Percentiles rank a stretch among this genome's conserved stretches.
phyloP scores from a whole-genome alignment of 768 basidiomycete species.

The Mycena vulgaris region DNA sequence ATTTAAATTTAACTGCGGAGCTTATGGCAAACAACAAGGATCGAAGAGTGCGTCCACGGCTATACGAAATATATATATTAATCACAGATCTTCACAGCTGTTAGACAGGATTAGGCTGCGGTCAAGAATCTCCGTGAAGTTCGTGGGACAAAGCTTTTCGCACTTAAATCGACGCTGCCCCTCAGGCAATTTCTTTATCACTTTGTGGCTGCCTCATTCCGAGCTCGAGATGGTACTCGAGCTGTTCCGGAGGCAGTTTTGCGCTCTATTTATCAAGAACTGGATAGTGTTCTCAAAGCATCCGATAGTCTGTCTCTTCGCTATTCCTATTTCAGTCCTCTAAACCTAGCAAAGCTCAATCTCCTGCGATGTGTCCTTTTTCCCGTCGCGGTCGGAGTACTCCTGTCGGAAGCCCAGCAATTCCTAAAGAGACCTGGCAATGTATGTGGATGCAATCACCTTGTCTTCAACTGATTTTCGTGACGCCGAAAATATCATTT shows the following conservation, averaged over 20 bases:
- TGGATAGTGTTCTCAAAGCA: slow-evolving; percentile 20
- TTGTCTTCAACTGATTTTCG: slow-evolving; percentile 33
- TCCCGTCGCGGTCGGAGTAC: slow-evolving; percentile 61
- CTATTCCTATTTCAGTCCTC: not conserved
- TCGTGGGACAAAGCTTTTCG: no score
- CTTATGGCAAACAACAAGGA: no score
- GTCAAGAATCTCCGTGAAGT: no score
- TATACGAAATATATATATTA: no score
- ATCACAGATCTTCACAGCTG: no score
- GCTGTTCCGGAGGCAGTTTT: slow-evolving; percentile 2
- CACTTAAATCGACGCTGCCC: no score
- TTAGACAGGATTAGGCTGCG: no score
- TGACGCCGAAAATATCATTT: slow-evolving; percentile 30
- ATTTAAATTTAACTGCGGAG: no score
- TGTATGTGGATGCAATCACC: slow-evolving; percentile 55
- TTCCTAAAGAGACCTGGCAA: slow-evolving; percentile 49
- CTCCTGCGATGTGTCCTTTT: slow-evolving; percentile 57
- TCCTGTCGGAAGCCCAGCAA: slow-evolving; percentile 58
- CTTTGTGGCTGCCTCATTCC: not conserved
- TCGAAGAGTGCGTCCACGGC: no score
- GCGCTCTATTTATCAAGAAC: slow-evolving; percentile 19
- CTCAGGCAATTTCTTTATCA: no score
- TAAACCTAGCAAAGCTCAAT: slow-evolving; percentile 51
- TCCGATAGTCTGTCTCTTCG: slow-evolving; percentile 9
- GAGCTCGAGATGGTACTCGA: not conserved